Evolutionary conservation across 306 rosid species (phyloP).

Genomic region (Rosa lucieae): DNA sequence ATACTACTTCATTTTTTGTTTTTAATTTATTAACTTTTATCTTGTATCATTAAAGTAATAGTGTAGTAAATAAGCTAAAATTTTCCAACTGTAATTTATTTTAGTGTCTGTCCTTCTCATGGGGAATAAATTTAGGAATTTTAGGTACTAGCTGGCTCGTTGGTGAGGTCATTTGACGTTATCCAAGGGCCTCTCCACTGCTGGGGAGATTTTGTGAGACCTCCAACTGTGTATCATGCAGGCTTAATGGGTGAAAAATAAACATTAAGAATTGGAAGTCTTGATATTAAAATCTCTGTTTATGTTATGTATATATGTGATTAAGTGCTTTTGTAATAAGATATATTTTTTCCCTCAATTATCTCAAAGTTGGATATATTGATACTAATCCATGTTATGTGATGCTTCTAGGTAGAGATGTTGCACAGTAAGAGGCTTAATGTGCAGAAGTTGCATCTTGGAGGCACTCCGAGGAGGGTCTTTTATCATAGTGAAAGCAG

Average conservation of each 20-base stretch:
- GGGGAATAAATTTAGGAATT: neutral
- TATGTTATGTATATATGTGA: neutral
- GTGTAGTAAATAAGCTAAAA: neutral
- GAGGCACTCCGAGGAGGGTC: slow-evolving; percentile 94
- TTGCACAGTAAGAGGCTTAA: slow-evolving; percentile 88
- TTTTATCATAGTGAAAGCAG: slow-evolving; percentile 82
- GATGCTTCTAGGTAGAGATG: slow-evolving; percentile 85
- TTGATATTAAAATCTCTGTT: neutral
- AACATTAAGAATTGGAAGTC: neutral
- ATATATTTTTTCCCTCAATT: neutral
- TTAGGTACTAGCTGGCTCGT: neutral
- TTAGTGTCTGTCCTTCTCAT: neutral
- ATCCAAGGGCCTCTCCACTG: neutral
- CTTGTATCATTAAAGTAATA: neutral
- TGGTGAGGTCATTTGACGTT: neutral
- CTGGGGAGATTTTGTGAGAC: neutral
- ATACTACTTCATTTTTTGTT: neutral
- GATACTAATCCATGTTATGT: slow-evolving; percentile 24
- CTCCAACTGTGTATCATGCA: neutral
- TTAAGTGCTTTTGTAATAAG: neutral
- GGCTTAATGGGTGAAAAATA: neutral
- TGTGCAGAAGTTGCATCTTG: slow-evolving; percentile 86
- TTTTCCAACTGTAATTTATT: neutral
- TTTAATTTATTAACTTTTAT: neutral
- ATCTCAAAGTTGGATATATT: slow-evolving; percentile 20